Evolutionary conservation across 2,329 filamentous ascomycete genomes (phyloP), one percentile per base, ranked within the genome.

Genomic region (Hymenotorrendiella dingleyae): DNA sequence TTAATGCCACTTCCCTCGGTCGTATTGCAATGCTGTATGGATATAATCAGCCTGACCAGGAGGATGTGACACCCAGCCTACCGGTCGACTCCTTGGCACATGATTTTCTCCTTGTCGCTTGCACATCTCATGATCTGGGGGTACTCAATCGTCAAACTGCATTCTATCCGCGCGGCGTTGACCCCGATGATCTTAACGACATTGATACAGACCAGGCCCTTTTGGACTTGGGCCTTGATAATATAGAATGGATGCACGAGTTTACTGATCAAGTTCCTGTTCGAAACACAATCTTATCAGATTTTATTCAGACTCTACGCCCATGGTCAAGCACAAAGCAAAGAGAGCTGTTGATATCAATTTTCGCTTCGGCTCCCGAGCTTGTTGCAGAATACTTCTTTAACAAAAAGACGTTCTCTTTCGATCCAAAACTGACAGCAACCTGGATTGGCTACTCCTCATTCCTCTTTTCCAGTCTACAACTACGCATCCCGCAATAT

Each of bases 371-470:
- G 6, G 86, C 84, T 0, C 91, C 94, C 1, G 93, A 97, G 64
- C 73, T 97, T 3, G 78, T 94, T 1, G 84, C 88, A 32, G 82
- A 89, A 56, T 98, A 94, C 62, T 97, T 95, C 59, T 72, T 80
- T 32, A 82, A 78, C 59, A 90, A 88, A 58, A 81, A 77, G 47
- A 78, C 82, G 41, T 93, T 97, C 56, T 79, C 82, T 0, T 88
- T 94, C 49, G 90, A 97, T 30, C 90, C 93, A 0, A 97, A 95
- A 59, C 73, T 94, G 4, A 93, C 89, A 3, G 82, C 89, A 33
- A 93, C 89, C 0, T 98, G 93, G 93, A 86, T 97, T 53, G 90
- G 91, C 30, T 95, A 94, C 60, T 88, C 89, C 0, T 81, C 89
- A 0, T 87, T 97, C 49, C 67, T 98, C 4, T 94, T 94, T 63